Percentiles rank a stretch among this genome's conserved stretches.
These are phyloP conservation scores for Citrus glauca DNA, from an alignment of 345 rosid genomes.

Conservation along the genomic window DNA sequence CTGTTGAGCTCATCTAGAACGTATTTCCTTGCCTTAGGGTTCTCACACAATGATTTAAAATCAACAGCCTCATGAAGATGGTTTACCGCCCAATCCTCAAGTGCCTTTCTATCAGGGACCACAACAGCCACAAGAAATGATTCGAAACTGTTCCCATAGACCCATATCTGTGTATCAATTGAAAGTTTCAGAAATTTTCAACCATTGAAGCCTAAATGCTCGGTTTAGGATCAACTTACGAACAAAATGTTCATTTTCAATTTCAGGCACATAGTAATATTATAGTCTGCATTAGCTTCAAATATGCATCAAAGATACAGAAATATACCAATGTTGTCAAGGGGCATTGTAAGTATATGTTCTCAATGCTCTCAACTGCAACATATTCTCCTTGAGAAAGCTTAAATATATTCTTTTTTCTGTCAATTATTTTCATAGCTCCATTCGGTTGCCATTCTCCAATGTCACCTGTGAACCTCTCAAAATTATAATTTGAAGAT, in stretches of 20 bases:
- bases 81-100: slow-evolving; percentile 74
- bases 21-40: slow-evolving; percentile 61
- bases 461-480: slow-evolving; percentile 60
- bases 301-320: not conserved
- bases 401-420: slow-evolving; percentile 94
- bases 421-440: slow-evolving; percentile 84
- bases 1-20: slow-evolving; percentile 77
- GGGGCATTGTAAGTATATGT: slow-evolving; percentile 68
- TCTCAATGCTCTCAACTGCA: slow-evolving; percentile 85
- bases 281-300: not conserved
- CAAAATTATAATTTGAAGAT: slow-evolving; percentile 9
- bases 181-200: not conserved
- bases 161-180: slow-evolving; percentile 60
- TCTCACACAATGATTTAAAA: slow-evolving; percentile 64
- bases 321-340: slow-evolving; percentile 59
- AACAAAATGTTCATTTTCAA: not conserved
- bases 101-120: slow-evolving; percentile 67
- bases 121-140: slow-evolving; percentile 85
- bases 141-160: slow-evolving; percentile 93
- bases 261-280: not conserved
- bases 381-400: slow-evolving; percentile 95
- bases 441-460: slow-evolving; percentile 92
- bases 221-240: not conserved
- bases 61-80: slow-evolving; percentile 39
- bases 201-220: not conserved